Conservation (phyloP, 2,329 filamentous ascomycete genomes). For the Alternaria hordeiaustralica region DNA sequence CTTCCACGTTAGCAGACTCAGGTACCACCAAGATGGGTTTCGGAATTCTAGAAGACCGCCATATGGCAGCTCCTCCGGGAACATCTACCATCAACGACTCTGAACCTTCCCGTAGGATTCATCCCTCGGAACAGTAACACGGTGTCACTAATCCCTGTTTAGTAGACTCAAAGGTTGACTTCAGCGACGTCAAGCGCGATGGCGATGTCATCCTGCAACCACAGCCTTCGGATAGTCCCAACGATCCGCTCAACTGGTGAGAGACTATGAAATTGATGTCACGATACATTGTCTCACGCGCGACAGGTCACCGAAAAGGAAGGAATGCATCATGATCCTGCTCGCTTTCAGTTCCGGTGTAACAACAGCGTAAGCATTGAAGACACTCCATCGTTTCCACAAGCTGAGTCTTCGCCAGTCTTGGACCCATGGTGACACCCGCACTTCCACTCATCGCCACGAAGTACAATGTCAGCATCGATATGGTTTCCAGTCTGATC, state of each 20-base stretch:
- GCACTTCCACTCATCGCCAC: slow-evolving; percentile 44
- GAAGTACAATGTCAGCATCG: slow-evolving; percentile 48
- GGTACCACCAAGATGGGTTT: slow-evolving; percentile 34
- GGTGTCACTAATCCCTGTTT: not conserved
- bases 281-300: not conserved
- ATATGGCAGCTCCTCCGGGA: slow-evolving; percentile 41
- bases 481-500: slow-evolving; percentile 48
- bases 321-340: slow-evolving; percentile 43
- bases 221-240: slow-evolving; percentile 88
- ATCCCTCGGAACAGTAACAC: not conserved
- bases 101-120: slow-evolving; percentile 7
- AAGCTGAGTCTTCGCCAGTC: slow-evolving; percentile 27
- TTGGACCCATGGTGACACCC: slow-evolving; percentile 53
- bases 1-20: not conserved
- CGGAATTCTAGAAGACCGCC: slow-evolving; percentile 37
- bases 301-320: slow-evolving; percentile 27
- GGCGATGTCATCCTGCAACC: slow-evolving; percentile 83
- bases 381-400: not conserved
- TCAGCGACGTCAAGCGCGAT: slow-evolving; percentile 45
- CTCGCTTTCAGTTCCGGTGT: slow-evolving; percentile 45
- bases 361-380: slow-evolving; percentile 33
- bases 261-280: not conserved
- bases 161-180: slow-evolving; percentile 27
- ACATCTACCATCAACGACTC: slow-evolving; percentile 36
- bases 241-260: slow-evolving; percentile 72